Evolutionary conservation across 2,329 filamentous ascomycete species (phyloP).

Genomic region (Xenosphaeropsis pyriputrescens): DNA sequence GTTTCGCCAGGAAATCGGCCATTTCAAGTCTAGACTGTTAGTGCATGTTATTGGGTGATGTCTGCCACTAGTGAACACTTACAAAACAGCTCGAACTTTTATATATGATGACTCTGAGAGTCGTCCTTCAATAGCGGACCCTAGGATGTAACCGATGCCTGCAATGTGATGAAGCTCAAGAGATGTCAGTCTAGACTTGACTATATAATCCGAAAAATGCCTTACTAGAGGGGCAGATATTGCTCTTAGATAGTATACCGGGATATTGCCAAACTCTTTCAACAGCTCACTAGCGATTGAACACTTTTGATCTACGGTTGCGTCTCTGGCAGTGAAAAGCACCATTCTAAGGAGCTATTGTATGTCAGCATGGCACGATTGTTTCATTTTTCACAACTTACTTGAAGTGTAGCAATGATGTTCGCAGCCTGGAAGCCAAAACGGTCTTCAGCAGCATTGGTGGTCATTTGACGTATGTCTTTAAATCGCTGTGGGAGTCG

Average conservation of each 20-base stretch:
- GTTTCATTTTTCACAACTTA: not conserved
- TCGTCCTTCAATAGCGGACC: conserved; percentile 23
- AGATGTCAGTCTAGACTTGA: not conserved
- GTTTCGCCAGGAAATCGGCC: conserved; percentile 26
- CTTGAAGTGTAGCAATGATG: conserved; percentile 25
- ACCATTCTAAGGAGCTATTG: conserved; percentile 31
- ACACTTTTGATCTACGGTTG: conserved; percentile 26
- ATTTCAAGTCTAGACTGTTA: conserved; percentile 18
- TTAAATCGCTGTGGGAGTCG: conserved; percentile 8
- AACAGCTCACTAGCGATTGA: conserved; percentile 28
- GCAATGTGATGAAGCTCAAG: conserved; percentile 26
- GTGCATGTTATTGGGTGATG: not conserved
- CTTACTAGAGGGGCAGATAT: conserved; percentile 27
- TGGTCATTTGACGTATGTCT: conserved; percentile 6
- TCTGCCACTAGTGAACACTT: conserved; percentile 3
- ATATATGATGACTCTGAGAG: conserved; percentile 7
- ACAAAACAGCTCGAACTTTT: conserved; percentile 23
- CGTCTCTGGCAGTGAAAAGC: conserved; percentile 21
- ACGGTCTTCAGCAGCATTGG: conserved; percentile 21
- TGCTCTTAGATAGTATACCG: conserved; percentile 27
- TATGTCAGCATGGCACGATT: not conserved
- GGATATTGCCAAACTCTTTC: conserved; percentile 25
- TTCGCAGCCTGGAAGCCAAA: conserved; percentile 34
- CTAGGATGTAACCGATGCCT: conserved; percentile 32
- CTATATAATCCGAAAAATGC: not conserved